These are phyloP conservation scores for Ascochyta viciae-villosae DNA, from an alignment of 2,329 filamentous ascomycete species.

Conservation along the genomic window DNA sequence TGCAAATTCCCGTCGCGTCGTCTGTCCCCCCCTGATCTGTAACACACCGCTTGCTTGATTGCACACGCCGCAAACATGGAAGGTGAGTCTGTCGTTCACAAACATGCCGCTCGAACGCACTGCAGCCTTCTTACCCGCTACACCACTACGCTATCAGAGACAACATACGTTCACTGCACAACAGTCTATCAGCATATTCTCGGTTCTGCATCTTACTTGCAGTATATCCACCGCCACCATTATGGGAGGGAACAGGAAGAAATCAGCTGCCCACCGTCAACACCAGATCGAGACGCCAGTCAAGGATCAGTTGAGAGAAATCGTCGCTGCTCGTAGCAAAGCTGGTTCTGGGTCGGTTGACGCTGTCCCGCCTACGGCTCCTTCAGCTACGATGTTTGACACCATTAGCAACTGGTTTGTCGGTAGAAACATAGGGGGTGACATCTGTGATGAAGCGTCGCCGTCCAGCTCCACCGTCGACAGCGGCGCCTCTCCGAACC, in stretches of 20 bases:
- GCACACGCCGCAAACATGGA: background rate
- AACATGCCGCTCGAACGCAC: background rate
- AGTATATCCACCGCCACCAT: constrained; percentile 24
- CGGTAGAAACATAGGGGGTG: background rate
- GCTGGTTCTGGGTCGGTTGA: background rate
- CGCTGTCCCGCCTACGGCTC: background rate
- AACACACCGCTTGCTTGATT: background rate
- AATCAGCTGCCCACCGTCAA: background rate
- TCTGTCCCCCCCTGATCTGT: background rate
- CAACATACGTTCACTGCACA: constrained; percentile 23
- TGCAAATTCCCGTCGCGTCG: background rate
- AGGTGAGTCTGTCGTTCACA: background rate
- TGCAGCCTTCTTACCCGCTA: background rate
- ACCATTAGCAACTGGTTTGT: background rate
- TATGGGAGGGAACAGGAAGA: constrained; percentile 28
- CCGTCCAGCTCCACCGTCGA: background rate
- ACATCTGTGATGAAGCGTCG: too few relatives aligned
- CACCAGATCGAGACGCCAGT: background rate
- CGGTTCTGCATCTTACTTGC: constrained; percentile 30
- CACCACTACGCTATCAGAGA: constrained; percentile 1
- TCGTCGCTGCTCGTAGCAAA: background rate
- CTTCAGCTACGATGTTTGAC: background rate
- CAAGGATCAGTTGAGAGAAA: background rate
- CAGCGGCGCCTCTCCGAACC: background rate
- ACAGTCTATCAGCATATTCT: constrained; percentile 34